Base-by-base conservation (phyloP, 805 yeast genomes). In the Kuraishia hungarica region DNA sequence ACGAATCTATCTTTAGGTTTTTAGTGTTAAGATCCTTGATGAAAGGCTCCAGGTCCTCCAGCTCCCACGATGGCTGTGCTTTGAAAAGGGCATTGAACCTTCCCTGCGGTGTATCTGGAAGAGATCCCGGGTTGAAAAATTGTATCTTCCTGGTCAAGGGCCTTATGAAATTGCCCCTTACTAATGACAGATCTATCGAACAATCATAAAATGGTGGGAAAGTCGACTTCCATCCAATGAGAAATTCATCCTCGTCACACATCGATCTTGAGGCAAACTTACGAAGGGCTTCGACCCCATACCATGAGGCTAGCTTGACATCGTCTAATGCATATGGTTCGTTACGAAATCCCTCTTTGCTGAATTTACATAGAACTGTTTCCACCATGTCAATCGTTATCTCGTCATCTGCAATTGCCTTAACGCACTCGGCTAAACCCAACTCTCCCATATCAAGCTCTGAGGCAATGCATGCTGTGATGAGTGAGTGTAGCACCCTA, bases 151-250 rank as follows among this genome's bases (percentile, higher is more conserved):
- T 74, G 0, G 70, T 67, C 1, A 65, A 58, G 3, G 87, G 84
- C 21, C 76, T 71, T 46, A 73, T 78, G 62, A 69, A 86, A 61
- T 76, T 61, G 0, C 96, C 96, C 29, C 69, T 62, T 20, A 89
- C 71, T 59, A 80, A 68, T 2, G 69, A 64, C 17, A 87, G 59
- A 55, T 83, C 85, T 17, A 87, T 72, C 20, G 84, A 78, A 48
- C 85, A 78, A 52, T 79, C 82, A 71, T 82, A 78, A 66, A 81
- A 78, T 8, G 82, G 78, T 1, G 94, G 92, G 48, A 88, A 73
- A 5, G 77, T 70, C 1, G 83, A 72, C 61, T 83, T 81, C 83
- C 92, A 81, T 53, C 78, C 77, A 52, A 87, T 75, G 57, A 84
- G 62, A 62, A 90, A 81, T 56, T 86, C 89, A 48, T 80, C 79